A percentile compares a stretch with the other conserved stretches of the same genome.
phyloP scores from a whole-genome alignment of 345 rosid species.

The Pelargonium nanum region DNA sequence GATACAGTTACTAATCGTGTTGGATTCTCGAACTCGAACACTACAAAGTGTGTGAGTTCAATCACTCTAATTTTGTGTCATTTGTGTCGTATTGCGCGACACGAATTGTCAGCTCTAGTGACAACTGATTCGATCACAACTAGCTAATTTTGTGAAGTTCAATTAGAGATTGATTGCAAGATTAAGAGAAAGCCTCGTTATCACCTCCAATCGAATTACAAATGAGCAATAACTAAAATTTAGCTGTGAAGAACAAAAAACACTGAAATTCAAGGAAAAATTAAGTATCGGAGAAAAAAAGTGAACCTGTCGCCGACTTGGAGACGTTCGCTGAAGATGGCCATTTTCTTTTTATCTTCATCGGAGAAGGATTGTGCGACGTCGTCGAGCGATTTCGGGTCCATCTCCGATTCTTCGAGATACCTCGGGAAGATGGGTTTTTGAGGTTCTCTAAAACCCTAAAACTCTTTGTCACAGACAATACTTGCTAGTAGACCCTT shows the following conservation, averaged over 20 bases:
- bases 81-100: no score
- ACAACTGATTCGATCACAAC: no score
- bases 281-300: not conserved
- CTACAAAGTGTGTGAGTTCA: no score
- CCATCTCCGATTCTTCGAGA: slow-evolving; percentile 7
- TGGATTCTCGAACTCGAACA: no score
- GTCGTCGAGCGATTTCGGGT: slow-evolving; percentile 12
- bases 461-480: not conserved
- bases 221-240: not conserved
- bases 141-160: no score
- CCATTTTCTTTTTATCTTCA: slow-evolving; percentile 14
- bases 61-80: no score
- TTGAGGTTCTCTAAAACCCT: slow-evolving; percentile 12
- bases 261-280: not conserved
- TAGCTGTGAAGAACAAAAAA: not conserved
- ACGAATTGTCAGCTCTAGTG: no score
- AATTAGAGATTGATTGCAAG: not conserved
- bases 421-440: not conserved
- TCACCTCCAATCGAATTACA: not conserved
- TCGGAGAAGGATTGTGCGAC: slow-evolving; percentile 16
- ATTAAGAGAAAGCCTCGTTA: not conserved
- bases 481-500: not conserved
- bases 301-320: slow-evolving; percentile 17
- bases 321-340: slow-evolving; percentile 9
- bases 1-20: no score